Conservation (phyloP, 2,329 filamentous ascomycete genomes). For the Penicillium sp. region DNA sequence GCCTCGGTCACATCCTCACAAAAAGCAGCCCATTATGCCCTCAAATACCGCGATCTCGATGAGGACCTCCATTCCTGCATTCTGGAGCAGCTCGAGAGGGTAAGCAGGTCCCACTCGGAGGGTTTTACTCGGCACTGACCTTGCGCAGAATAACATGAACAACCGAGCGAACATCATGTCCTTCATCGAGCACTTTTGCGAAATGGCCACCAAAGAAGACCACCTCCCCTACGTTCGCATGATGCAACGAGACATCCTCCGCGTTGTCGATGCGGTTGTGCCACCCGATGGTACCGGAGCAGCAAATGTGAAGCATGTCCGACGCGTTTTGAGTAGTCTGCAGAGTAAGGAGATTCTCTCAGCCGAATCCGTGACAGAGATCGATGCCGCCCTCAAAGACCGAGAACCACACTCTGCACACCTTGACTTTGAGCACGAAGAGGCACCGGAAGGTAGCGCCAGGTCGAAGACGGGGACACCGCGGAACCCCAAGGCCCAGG, state of each 20-base stretch:
- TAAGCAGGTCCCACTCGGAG: slow-evolving; percentile 37
- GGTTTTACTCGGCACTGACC: neutral
- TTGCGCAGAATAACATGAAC: slow-evolving; percentile 81
- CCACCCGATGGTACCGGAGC: slow-evolving; percentile 83
- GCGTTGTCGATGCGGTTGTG: slow-evolving; percentile 88
- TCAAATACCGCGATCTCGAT: slow-evolving; percentile 91
- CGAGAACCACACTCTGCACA: slow-evolving; percentile 66
- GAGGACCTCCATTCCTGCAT: slow-evolving; percentile 98
- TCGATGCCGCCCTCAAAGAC: slow-evolving; percentile 79
- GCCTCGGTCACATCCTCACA: slow-evolving; percentile 84
- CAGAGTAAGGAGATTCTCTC: slow-evolving; percentile 70
- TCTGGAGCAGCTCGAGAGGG: slow-evolving; percentile 86
- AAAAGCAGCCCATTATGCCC: slow-evolving; percentile 90
- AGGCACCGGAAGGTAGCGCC: slow-evolving; percentile 26
- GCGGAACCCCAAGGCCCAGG: slow-evolving; percentile 33
- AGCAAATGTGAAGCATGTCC: slow-evolving; percentile 89
- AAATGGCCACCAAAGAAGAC: slow-evolving; percentile 73
- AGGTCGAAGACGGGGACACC: slow-evolving; percentile 30
- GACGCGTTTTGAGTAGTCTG: slow-evolving; percentile 72
- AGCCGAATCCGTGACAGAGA: slow-evolving; percentile 70
- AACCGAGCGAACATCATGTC: slow-evolving; percentile 98
- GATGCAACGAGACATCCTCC: slow-evolving; percentile 89
- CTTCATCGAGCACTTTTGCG: slow-evolving; percentile 93
- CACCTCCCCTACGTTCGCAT: slow-evolving; percentile 83
- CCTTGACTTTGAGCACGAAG: slow-evolving; percentile 44